Conservation (phyloP, 2,329 filamentous ascomycete genomes). For the Knoxdaviesia proteae region DNA sequence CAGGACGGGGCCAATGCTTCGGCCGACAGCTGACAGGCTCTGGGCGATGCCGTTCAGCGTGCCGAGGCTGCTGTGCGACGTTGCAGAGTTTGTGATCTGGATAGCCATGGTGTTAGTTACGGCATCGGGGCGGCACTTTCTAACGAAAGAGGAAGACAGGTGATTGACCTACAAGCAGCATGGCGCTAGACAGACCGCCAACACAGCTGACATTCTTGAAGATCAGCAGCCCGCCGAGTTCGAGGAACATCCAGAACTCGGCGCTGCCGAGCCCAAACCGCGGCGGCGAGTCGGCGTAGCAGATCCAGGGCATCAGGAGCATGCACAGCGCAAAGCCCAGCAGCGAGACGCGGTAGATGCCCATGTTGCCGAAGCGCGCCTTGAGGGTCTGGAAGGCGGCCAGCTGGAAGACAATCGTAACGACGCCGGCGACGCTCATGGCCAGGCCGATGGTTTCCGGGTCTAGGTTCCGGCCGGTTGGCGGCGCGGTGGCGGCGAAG, state of each 20-base stretch:
- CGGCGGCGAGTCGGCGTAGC: conserved; percentile 44
- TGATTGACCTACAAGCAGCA: conserved; percentile 50
- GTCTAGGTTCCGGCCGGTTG: conserved; percentile 54
- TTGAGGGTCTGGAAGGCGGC: conserved; percentile 65
- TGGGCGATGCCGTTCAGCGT: conserved; percentile 87
- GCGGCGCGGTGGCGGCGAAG: conserved; percentile 56
- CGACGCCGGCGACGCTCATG: conserved; percentile 61
- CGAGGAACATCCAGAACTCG: conserved; percentile 52
- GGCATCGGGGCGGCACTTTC: conserved; percentile 2
- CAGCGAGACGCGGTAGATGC: conserved; percentile 60
- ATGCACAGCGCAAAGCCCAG: conserved; percentile 68
- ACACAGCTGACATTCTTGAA: conserved; percentile 83
- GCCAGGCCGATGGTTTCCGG: conserved; percentile 71
- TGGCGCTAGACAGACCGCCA: conserved; percentile 71
- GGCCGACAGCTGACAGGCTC: conserved; percentile 74
- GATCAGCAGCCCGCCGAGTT: conserved; percentile 62
- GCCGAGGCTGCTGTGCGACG: conserved; percentile 66
- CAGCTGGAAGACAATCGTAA: conserved; percentile 80
- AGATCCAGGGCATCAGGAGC: conserved; percentile 73
- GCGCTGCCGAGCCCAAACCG: conserved; percentile 38
- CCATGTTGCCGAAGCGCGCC: conserved; percentile 62
- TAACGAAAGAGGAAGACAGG: neutral
- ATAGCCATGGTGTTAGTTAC: conserved; percentile 1
- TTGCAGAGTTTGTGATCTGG: conserved; percentile 83
- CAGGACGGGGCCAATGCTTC: conserved; percentile 72